A percentile compares a stretch with the other conserved stretches of the same genome.
These are phyloP conservation scores for Ceratocystis destructans DNA, from an alignment of 2,329 filamentous ascomycete genomes.

Conservation along the genomic window DNA sequence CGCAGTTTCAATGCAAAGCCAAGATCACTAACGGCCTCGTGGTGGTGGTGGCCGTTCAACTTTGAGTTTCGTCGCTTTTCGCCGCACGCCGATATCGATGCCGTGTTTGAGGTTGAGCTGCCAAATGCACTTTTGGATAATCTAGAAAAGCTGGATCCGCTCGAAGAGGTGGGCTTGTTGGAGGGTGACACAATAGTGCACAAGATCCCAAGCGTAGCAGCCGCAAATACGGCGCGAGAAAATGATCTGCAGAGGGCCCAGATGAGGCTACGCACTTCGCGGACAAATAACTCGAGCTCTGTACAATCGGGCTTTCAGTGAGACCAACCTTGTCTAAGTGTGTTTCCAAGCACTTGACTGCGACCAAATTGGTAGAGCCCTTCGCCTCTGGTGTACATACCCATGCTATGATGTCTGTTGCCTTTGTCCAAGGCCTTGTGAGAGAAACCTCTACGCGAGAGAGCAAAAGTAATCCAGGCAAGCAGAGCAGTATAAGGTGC, in stretches of 20 bases:
- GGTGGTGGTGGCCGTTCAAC: slow-evolving; percentile 22
- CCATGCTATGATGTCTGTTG: too few species aligned
- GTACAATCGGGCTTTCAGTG: too few species aligned
- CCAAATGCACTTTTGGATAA: slow-evolving; percentile 30
- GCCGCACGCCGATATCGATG: slow-evolving; percentile 47
- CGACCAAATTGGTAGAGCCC: too few species aligned
- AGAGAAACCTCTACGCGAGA: too few species aligned
- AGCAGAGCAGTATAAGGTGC: too few species aligned
- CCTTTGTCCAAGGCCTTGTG: too few species aligned
- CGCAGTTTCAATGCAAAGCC: slow-evolving; percentile 29
- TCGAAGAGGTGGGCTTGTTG: slow-evolving; percentile 26
- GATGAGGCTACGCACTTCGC: slow-evolving; percentile 10
- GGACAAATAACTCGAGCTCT: not conserved
- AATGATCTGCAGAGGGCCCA: slow-evolving; percentile 5
- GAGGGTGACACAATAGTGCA: slow-evolving; percentile 26
- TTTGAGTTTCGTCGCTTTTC: slow-evolving; percentile 36
- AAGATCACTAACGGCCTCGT: not conserved
- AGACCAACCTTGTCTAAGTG: too few species aligned
- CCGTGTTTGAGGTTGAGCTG: slow-evolving; percentile 47
- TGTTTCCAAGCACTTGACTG: too few species aligned
- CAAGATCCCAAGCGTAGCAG: slow-evolving; percentile 13
- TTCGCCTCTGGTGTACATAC: too few species aligned
- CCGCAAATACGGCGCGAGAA: slow-evolving; percentile 1
- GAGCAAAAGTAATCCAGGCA: too few species aligned
- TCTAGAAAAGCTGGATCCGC: slow-evolving; percentile 27